A percentile compares a stretch with the other conserved stretches of the same genome.
Evolutionary conservation across 75 land plant genomes (phyloP).

Genomic region (Selaginella moellendorffii): DNA sequence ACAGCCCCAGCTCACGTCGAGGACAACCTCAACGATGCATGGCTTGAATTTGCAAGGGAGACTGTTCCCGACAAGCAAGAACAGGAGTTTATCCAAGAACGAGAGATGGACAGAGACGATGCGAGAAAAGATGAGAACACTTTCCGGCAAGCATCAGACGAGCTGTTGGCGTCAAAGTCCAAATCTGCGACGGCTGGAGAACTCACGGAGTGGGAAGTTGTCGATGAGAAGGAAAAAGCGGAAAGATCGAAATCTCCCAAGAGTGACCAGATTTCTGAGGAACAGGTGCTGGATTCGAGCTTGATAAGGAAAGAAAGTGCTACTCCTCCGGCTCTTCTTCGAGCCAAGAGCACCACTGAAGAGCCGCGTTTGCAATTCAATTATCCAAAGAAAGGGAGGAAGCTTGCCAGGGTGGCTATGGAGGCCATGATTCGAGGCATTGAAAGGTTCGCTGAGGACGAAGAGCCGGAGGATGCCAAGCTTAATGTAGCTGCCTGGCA

Average conservation of each 20-base stretch:
- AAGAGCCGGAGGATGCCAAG: conserved; percentile 15
- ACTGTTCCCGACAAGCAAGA: conserved; percentile 13
- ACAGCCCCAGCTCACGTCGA: conserved; percentile 99
- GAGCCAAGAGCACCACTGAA: conserved; percentile 1
- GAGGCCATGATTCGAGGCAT: conserved; percentile 78
- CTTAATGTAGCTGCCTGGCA: conserved; percentile 95
- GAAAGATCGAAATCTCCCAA: conserved; percentile 2
- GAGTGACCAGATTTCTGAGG: conserved; percentile 8
- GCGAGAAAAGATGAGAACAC: not conserved
- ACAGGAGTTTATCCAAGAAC: conserved; percentile 10
- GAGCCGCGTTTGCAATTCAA: conserved; percentile 14
- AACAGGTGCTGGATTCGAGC: not conserved
- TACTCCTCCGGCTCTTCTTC: conserved; percentile 4
- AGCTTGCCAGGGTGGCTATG: conserved; percentile 54
- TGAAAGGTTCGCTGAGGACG: conserved; percentile 37
- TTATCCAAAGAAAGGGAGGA: conserved; percentile 27
- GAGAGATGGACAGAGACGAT: not conserved
- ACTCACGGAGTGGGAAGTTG: conserved; percentile 15
- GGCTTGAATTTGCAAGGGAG: conserved; percentile 91
- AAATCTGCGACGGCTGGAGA: no score
- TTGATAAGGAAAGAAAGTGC: not conserved
- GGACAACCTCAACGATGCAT: conserved; percentile 83
- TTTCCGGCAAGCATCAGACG: not conserved
- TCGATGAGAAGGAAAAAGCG: conserved; percentile 5
- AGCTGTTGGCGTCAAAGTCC: not conserved